Percentiles rank a stretch among this genome's conserved stretches.
Conservation (phyloP, 1,284 basidiomycete genomes). For the Schizophyllum amplum region DNA sequence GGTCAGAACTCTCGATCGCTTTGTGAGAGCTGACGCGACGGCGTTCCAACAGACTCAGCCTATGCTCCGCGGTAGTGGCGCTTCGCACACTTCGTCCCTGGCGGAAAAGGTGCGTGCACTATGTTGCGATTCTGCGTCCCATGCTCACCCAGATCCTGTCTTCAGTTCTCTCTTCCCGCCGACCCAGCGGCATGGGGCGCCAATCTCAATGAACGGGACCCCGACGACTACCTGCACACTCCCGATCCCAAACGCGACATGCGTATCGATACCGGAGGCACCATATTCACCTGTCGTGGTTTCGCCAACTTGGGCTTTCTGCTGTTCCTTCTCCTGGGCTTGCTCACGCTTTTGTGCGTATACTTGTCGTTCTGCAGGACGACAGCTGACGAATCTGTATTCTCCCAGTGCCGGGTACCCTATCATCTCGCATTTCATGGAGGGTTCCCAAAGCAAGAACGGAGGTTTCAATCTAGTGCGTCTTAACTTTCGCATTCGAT, state of each 20-base stretch:
- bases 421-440: constrained; percentile 7
- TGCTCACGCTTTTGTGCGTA: constrained; percentile 69
- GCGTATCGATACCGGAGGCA: constrained; percentile 50
- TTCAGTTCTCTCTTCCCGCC: constrained; percentile 62
- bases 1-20: too few relatives aligned
- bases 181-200: constrained; percentile 65
- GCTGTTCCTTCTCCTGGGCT: constrained; percentile 46
- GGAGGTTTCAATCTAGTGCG: constrained; percentile 38
- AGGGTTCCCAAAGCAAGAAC: constrained; percentile 52
- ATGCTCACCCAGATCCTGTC: too few relatives aligned
- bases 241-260: constrained; percentile 67
- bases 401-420: constrained; percentile 27
- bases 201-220: constrained; percentile 42
- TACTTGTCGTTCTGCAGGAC: neutral
- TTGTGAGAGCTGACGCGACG: too few relatives aligned
- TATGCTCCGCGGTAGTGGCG: too few relatives aligned
- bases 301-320: constrained; percentile 74
- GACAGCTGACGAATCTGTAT: constrained; percentile 9
- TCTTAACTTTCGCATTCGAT: constrained; percentile 22
- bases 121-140: too few relatives aligned
- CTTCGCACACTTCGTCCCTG: too few relatives aligned
- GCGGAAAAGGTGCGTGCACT: too few relatives aligned
- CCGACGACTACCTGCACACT: constrained; percentile 68
- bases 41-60: too few relatives aligned
- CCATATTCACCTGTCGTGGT: constrained; percentile 66